Evolutionary conservation across 1,139 yeast genomes (phyloP), one percentile per base, ranked within the genome.

Genomic region (Diutina neorugosa): DNA sequence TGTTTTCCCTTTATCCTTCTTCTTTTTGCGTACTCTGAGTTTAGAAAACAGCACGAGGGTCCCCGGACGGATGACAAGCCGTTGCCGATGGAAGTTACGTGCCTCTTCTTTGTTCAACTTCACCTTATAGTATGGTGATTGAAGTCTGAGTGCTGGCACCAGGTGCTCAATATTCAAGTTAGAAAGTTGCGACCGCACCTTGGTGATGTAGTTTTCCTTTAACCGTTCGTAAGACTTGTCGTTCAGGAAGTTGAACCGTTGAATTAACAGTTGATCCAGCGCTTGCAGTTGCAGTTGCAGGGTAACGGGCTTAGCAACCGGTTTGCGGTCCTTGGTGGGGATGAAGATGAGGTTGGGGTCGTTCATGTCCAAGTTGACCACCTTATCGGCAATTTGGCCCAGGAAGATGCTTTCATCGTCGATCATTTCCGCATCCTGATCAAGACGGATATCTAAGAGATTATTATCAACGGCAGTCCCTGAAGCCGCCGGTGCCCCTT

Each of bases 151-250:
- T 0, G 98, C 97, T 2, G 96, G 96, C 61, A 83, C 77, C 0
- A 97, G 81, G 66, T 94, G 98, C 61, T 94, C 98, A 57, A 94
- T 90, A 55, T 80, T 84, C 58, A 94, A 74, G 59, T 93, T 89
- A 55, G 98, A 96, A 62, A 94, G 84, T 20, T 96, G 95, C 5
- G 96, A 84, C 65, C 99, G 82, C 42, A 93, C 89, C 70, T 89
- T 91, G 51, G 96, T 84, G 63, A 89, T 95, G 65, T 91, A 90
- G 61, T 90, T 91, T 57, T 83, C 86, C 63, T 86, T 86, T 61
- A 94, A 73, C 55, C 85, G 69, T 56, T 88, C 96, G 65, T 94
- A 94, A 51, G 86, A 87, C 49, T 80, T 77, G 66, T 94, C 98
- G 66, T 94, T 94, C 9, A 97, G 90, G 44, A 91, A 77, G 63